Conservation (phyloP, 2,329 filamentous ascomycete genomes). For the Botrytis fabae region DNA sequence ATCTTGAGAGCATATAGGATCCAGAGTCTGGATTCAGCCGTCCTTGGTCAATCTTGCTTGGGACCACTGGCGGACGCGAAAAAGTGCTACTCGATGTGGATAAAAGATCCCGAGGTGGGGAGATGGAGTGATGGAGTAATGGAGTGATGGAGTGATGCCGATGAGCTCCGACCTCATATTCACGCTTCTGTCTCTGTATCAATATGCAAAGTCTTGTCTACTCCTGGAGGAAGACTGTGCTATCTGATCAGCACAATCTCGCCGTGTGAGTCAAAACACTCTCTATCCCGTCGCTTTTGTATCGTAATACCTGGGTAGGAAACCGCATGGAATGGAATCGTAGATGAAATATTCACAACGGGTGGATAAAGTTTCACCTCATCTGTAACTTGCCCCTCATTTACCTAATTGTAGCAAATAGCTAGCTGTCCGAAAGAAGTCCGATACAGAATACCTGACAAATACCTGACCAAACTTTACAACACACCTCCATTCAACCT, state of each 20-base stretch:
- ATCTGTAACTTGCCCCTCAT: constrained; percentile 5
- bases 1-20: background rate
- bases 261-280: background rate
- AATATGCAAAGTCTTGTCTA: background rate
- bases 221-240: background rate
- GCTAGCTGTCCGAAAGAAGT: constrained; percentile 4
- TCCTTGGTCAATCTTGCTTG: background rate
- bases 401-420: background rate
- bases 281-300: background rate
- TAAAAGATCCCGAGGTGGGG: constrained; percentile 19
- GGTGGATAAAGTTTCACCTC: background rate
- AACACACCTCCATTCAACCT: background rate
- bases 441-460: background rate
- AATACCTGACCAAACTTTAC: background rate
- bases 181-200: background rate
- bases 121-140: background rate
- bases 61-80: background rate
- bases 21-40: background rate
- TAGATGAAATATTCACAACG: background rate
- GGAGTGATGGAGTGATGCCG: constrained; percentile 1
- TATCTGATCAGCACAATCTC: background rate
- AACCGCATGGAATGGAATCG: background rate
- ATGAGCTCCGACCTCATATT: background rate
- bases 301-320: background rate
- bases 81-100: background rate